Evolutionary conservation across 164 flowering plant species (phyloP), one percentile per base, ranked within the genome.

Genomic region (Santalum album): DNA sequence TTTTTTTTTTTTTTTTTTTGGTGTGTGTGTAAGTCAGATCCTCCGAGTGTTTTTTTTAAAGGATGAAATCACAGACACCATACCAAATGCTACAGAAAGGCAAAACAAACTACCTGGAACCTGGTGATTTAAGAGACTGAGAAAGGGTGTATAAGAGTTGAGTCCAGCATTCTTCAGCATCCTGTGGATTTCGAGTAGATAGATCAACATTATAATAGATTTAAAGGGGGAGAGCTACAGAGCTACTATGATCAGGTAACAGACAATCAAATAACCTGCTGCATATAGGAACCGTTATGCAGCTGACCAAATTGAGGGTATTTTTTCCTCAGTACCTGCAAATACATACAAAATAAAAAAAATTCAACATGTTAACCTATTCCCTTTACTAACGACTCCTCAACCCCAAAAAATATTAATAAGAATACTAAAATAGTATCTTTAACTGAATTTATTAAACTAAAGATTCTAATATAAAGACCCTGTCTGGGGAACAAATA

Each of bases 121-220:
- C 73, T 49, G 85, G 67, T 32, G 80, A 57, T 65, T 49, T 79
- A 20, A 92, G 82, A 27, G 97, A 78, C 68, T 79, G 90, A 42
- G 96, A 89, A 57, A 92, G 94, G 10, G 88, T 89, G 69, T 79
- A 85, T 52, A 87, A 51, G 61, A 92, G 79, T 63, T 89, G 96
- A 15, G 95, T 80, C 99, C 98, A 91, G 60, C 98, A 91, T 69
- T 91, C 98, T 69, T 91, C 98, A 14, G 98, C 98, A 76, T 91
- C 98, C 98, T 90, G 80, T 67, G 36, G 60, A 22, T 49, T 60
- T 49, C 20, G 19, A 69, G 54, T 22, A 40, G 29, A 46, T 7
- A 45, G 57, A 26, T 53, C 25, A 49, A 44, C 12, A 44, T 17
- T 11, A 10, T 22, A 49, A 12, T 29, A 23, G 38, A 35, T 34